Percentiles rank a stretch among this genome's conserved stretches.
Conservation (phyloP, 2,329 filamentous ascomycete species). For the Penicillium sp. region DNA sequence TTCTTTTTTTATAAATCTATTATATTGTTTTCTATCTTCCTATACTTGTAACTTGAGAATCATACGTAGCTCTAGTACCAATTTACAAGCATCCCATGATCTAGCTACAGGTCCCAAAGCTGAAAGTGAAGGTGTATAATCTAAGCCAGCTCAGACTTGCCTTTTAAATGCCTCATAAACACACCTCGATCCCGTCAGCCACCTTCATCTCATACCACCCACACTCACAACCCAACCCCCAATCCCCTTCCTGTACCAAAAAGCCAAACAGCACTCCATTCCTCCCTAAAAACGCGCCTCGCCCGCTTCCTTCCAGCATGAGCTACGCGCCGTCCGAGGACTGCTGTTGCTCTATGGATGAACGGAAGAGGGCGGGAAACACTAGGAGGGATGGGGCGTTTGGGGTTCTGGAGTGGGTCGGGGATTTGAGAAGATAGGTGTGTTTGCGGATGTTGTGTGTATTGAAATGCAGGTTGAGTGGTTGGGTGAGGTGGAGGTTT, state of each 20-base stretch:
- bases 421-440: neutral
- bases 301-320: neutral
- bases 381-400: conserved; percentile 1
- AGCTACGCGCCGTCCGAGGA: conserved; percentile 21
- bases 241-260: neutral
- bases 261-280: neutral
- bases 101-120: neutral
- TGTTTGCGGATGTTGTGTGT: neutral
- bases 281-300: neutral
- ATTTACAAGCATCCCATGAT: neutral
- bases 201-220: neutral
- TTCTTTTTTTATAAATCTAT: conserved; percentile 11
- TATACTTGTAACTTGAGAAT: neutral
- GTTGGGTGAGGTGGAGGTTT: conserved; percentile 21
- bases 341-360: conserved; percentile 22
- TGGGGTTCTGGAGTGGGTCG: neutral
- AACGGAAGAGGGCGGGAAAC: conserved; percentile 3
- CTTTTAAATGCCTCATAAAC: conserved; percentile 29
- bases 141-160: conserved; percentile 32
- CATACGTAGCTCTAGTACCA: neutral
- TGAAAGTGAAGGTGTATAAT: neutral
- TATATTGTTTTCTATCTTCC: neutral
- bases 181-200: neutral
- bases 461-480: neutral
- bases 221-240: neutral